These are phyloP conservation scores for Apophysomyces sp. DNA, from an alignment of 371 early-diverging fungal species.

Conservation along the genomic window DNA sequence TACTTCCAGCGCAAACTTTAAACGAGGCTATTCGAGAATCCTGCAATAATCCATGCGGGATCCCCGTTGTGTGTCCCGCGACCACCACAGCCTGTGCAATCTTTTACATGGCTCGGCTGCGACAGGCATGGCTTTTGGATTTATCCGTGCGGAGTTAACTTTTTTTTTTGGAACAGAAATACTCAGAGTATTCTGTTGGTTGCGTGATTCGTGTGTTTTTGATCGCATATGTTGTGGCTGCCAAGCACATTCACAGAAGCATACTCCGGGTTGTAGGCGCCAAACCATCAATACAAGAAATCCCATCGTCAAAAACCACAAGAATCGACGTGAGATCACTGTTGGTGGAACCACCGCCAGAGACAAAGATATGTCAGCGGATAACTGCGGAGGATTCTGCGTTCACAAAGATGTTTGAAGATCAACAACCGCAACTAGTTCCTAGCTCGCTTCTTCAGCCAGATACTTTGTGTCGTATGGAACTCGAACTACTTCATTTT, in stretches of 20 bases:
- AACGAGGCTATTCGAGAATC: not conserved
- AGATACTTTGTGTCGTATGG: conserved; percentile 3
- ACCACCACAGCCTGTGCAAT: not conserved
- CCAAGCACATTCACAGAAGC: conserved; percentile 7
- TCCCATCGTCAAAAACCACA: not conserved
- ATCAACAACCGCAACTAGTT: not conserved
- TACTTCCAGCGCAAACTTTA: not conserved
- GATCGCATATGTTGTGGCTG: conserved; percentile 8
- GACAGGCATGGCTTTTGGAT: not conserved
- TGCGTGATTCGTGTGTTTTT: conserved; percentile 3
- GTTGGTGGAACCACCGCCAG: not conserved
- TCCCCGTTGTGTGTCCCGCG: conserved; percentile 5
- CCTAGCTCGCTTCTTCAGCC: not conserved
- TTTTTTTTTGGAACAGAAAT: not conserved
- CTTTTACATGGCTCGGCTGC: conserved; percentile 1
- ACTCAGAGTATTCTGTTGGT: not conserved
- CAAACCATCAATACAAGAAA: not conserved
- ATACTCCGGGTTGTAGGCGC: not conserved
- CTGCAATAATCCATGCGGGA: not conserved
- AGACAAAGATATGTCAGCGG: not conserved
- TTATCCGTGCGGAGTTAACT: not conserved
- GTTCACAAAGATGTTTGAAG: not conserved
- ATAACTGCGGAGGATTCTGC: not conserved
- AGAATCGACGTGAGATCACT: not conserved
- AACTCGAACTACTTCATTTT: conserved; percentile 12